These are phyloP conservation scores for Fusarium sp. DNA, from an alignment of 2,329 filamentous ascomycete genomes.

Conservation along the genomic window DNA sequence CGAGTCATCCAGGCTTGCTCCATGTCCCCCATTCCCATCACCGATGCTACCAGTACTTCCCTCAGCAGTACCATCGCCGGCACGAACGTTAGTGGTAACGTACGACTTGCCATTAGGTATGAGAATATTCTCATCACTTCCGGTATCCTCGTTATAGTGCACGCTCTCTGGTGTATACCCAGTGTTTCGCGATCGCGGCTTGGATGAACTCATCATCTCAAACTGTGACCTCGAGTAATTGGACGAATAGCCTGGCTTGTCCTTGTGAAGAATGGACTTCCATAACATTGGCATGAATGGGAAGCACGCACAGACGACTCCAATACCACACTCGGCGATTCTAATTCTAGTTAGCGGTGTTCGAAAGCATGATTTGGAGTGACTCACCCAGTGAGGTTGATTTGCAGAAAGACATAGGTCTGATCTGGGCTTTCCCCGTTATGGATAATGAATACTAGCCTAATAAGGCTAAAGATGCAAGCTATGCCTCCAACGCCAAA, in stretches of 20 bases:
- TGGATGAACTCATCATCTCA: constrained; percentile 21
- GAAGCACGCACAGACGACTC: constrained; percentile 26
- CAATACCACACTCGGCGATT: constrained; percentile 26
- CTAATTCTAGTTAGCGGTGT: not conserved
- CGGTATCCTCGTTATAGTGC: constrained; percentile 1
- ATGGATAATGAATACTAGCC: constrained; percentile 18
- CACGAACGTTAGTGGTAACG: constrained; percentile 10
- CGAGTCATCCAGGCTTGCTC: constrained; percentile 6
- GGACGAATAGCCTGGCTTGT: constrained; percentile 21
- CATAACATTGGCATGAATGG: constrained; percentile 29
- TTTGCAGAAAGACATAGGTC: constrained; percentile 24
- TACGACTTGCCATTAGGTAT: constrained; percentile 6
- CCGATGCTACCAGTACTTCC: not conserved
- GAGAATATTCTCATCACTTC: constrained; percentile 23
- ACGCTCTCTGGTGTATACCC: not conserved
- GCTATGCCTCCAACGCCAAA: constrained; percentile 21
- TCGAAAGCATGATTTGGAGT: fast-evolving
- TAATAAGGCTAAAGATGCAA: constrained; percentile 18
- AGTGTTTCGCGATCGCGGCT: constrained; percentile 2
- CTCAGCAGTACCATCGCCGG: not conserved
- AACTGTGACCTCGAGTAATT: constrained; percentile 21
- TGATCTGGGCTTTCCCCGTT: constrained; percentile 21
- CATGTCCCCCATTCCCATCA: not conserved
- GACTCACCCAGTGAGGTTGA: constrained; percentile 22
- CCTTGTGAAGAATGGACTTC: constrained; percentile 26